Evolutionary conservation across 1,284 basidiomycete species (phyloP), one percentile per base, ranked within the genome.

Genomic region (Apiotrichum domesticum): DNA sequence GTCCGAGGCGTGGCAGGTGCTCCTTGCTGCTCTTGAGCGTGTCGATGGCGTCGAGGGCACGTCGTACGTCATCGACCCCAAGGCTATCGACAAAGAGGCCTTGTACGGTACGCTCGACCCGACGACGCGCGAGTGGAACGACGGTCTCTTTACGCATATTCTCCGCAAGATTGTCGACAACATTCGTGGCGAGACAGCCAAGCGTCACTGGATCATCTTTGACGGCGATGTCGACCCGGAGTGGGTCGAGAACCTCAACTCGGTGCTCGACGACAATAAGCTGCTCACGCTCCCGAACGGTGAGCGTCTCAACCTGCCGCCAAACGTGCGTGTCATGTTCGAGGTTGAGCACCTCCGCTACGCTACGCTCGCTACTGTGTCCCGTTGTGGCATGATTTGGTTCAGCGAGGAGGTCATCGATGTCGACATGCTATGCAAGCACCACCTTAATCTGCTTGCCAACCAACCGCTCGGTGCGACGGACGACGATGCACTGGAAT

Each of bases 371-470:
- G 96, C 96, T 6, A 99, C 96, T 13, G 97, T 99, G 79, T 96
- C 92, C 84, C 94, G 96, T 56, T 99, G 96, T 74, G 96, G 96
- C 75, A 99, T 99, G 96, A 95, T 99, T 68, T 99, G 96, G 96
- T 99, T 99, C 79, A 97, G 92, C 72, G 92, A 97, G 59, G 93
- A 97, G 62, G 87, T 95, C 49, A 86, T 99, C 35, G 85, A 90
- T 62, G 86, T 92, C 3, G 79, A 82, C 4, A 98, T 98, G 96
- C 84, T 97, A 35, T 97, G 89, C 76, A 83, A 83, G 48, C 85
- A 97, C 72, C 95, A 97, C 70, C 84, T 99, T 46, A 82, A 85
- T 50, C 86, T 86, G 0, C 80, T 98, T 37, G 82, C 86, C 0
- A 81, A 84, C 6, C 80, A 87, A 3, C 84, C 91, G n/a, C 78